Percentiles rank a stretch among this genome's conserved stretches.
Conservation (phyloP, 176 grass and related monocot genomes). For the Calamus simplicifolius region DNA sequence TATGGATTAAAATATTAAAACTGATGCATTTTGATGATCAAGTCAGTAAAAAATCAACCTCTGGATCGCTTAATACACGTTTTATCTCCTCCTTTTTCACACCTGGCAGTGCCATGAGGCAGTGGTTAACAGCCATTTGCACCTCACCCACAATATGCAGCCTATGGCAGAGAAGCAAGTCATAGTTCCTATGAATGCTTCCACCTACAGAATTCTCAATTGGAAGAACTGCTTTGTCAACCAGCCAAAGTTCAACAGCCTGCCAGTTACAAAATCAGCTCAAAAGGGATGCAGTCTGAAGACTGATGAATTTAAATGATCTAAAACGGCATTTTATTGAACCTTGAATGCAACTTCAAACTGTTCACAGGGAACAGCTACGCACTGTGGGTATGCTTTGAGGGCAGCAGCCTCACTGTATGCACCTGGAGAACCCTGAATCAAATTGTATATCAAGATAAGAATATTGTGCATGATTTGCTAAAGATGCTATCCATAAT, state of each 20-base stretch:
- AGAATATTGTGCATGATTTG: too few relatives aligned
- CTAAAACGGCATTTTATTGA: neutral
- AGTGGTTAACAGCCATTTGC: slow-evolving; percentile 36
- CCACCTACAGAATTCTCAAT: slow-evolving; percentile 59
- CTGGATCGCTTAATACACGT: slow-evolving; percentile 44
- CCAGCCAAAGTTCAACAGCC: slow-evolving; percentile 58
- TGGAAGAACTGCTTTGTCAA: slow-evolving; percentile 43
- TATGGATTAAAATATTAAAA: neutral
- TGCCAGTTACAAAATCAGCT: slow-evolving; percentile 12
- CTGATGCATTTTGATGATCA: neutral
- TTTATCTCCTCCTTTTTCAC: slow-evolving; percentile 28
- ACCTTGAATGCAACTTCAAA: slow-evolving; percentile 53
- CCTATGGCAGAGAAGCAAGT: slow-evolving; percentile 45
- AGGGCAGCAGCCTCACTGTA: slow-evolving; percentile 40
- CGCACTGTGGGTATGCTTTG: slow-evolving; percentile 44
- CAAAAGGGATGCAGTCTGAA: neutral
- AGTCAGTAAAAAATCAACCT: slow-evolving; percentile 16
- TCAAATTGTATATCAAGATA: slow-evolving; percentile 1
- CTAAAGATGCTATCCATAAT: too few relatives aligned
- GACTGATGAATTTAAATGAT: too few relatives aligned
- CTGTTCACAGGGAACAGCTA: slow-evolving; percentile 41
- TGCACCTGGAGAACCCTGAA: slow-evolving; percentile 43
- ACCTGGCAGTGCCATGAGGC: slow-evolving; percentile 48
- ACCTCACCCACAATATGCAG: slow-evolving; percentile 62
- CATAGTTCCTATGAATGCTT: slow-evolving; percentile 55